Percentiles rank a stretch among this genome's conserved stretches.
Conservation (phyloP, 768 basidiomycete genomes). For the Exsudoporus frostii region DNA sequence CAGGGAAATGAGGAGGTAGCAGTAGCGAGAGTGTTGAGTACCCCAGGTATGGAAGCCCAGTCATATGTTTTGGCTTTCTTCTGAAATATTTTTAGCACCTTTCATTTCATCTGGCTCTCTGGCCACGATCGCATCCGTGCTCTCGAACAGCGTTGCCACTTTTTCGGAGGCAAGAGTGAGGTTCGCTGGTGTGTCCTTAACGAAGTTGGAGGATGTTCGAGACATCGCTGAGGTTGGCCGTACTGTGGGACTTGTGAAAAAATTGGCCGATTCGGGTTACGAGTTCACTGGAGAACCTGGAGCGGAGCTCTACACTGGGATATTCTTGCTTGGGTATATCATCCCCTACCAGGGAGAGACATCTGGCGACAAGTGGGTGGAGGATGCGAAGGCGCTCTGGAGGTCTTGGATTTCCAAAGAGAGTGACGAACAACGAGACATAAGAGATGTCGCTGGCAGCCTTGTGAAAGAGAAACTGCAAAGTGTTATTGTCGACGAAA, state of each 20-base stretch:
- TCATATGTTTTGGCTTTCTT: neutral
- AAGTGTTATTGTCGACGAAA: conserved; percentile 39
- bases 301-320: conserved; percentile 17
- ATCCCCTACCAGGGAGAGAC: conserved; percentile 11
- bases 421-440: conserved; percentile 13
- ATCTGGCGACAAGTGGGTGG: conserved; percentile 7
- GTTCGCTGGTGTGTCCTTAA: conserved; percentile 8
- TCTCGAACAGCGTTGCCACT: conserved; percentile 14
- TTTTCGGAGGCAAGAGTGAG: conserved; percentile 15
- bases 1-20: neutral
- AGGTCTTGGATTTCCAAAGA: conserved; percentile 18
- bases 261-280: conserved; percentile 17
- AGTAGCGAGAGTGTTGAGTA: conserved; percentile 12
- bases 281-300: conserved; percentile 18
- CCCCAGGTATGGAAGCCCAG: conserved; percentile 12
- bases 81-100: conserved; percentile 10
- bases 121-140: conserved; percentile 10
- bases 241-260: conserved; percentile 11
- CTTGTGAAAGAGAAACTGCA: conserved; percentile 43
- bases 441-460: conserved; percentile 26
- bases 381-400: conserved; percentile 33
- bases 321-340: conserved; percentile 24
- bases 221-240: neutral
- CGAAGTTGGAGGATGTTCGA: neutral
- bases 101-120: conserved; percentile 24